Percentiles rank a stretch among this genome's conserved stretches.
Conservation (phyloP, 2,329 filamentous ascomycete species). For the Penicillium italicum region DNA sequence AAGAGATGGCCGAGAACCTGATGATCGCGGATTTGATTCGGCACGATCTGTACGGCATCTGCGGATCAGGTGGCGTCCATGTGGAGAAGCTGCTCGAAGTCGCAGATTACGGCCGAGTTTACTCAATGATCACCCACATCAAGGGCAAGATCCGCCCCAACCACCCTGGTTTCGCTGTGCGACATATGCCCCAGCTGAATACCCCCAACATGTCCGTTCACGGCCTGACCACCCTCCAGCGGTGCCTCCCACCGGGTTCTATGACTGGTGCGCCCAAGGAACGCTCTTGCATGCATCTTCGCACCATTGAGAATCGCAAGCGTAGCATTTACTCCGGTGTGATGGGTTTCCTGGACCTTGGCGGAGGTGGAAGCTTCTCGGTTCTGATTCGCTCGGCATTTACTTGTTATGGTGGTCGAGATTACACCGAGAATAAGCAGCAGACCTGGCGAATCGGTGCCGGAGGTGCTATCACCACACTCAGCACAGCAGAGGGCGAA, state of each 20-base stretch:
- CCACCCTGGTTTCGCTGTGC: slow-evolving; percentile 31
- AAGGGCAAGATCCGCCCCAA: slow-evolving; percentile 54
- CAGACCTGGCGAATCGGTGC: slow-evolving; percentile 76
- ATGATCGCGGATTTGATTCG: slow-evolving; percentile 98
- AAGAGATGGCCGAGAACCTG: slow-evolving; percentile 91
- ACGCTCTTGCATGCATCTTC: slow-evolving; percentile 79
- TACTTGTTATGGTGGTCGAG: slow-evolving; percentile 27
- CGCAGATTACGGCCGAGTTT: slow-evolving; percentile 87
- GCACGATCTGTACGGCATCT: slow-evolving; percentile 85
- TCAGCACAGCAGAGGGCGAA: slow-evolving; percentile 77
- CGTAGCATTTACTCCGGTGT: slow-evolving; percentile 83
- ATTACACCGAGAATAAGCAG: slow-evolving; percentile 9
- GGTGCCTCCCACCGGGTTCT: slow-evolving; percentile 79
- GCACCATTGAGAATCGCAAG: slow-evolving; percentile 59
- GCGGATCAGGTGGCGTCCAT: slow-evolving; percentile 66
- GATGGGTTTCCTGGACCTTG: slow-evolving; percentile 82
- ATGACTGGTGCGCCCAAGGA: slow-evolving; percentile 98
- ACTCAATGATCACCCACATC: slow-evolving; percentile 85
- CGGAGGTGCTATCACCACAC: slow-evolving; percentile 81
- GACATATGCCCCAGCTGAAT: slow-evolving; percentile 29
- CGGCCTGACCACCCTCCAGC: slow-evolving; percentile 71
- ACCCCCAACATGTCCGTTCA: slow-evolving; percentile 36
- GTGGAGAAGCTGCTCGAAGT: slow-evolving; percentile 79
- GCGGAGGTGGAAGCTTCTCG: slow-evolving; percentile 82
- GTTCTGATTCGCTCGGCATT: slow-evolving; percentile 86